Base-by-base conservation (phyloP, 2,329 filamentous ascomycete genomes). In the Neopestalotiopsis rosae region DNA sequence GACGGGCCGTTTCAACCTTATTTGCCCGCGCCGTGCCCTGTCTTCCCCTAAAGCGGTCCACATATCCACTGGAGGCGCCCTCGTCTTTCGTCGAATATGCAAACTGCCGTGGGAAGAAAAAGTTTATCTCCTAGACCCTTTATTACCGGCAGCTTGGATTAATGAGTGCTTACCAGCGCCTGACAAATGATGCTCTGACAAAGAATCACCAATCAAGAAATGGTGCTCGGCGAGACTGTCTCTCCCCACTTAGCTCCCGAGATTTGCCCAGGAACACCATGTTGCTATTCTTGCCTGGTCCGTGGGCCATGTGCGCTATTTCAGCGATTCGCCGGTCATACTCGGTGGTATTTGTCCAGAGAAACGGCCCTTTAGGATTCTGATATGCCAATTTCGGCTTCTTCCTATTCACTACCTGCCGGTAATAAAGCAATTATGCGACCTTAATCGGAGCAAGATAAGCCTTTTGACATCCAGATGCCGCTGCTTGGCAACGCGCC, bases 1-100 rank as follows among this genome's bases (percentile, higher is more conserved):
- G 45, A 17, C 45, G 45, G 45, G 45, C 45, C 45, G 45, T 52
- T 52, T 52, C 45, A 52, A 52, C 45, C 45, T 52, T 52, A 52
- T 52, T 52, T 52, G 45, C 45, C 45, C 13, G 45, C 45, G 17
- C 17, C 5, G 45, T 20, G 45, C 45, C 34, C 45, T 52, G n/a
- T 52, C 17, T 20, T 9, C 14, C 17, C 17, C 45, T 20, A 52
- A 52, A 38, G 5, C 17, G 45, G n/a, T 52, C 45, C 45, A 52
- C 45, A 52, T 17, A 45, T 45, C 42, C 42, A 45, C 42, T 5
- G 10, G 13, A 13, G 42, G 45, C 17, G 7, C n/a, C n/a, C 14
- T n/a, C 45, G 17, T n/a, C n/a, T 52, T 52, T n/a, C n/a, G 13
- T 45, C 42, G 42, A 52, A n/a, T 4, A n/a, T 7, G 14, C 13